phyloP scores from a whole-genome alignment of 345 rosid species.

The Arabidopsis arenosa region DNA sequence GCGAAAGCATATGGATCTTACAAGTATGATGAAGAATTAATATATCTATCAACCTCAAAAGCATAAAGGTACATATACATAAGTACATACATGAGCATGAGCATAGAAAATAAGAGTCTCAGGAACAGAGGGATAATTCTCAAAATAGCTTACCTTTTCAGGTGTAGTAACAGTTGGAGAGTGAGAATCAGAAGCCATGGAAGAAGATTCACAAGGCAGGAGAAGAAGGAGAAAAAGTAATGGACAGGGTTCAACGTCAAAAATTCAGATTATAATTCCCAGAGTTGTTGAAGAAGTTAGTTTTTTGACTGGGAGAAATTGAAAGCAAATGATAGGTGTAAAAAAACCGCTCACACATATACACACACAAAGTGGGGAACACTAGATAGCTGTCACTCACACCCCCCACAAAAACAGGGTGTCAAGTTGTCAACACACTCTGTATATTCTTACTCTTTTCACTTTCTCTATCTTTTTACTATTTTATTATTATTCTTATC shows the following conservation, averaged over 20 bases:
- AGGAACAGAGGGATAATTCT: conserved; percentile 1
- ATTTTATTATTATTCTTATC: conserved; percentile 39
- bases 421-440: conserved; percentile 48
- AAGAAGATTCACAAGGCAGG: conserved; percentile 30
- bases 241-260: conserved; percentile 42
- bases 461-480: conserved; percentile 27
- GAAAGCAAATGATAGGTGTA: conserved; percentile 33
- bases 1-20: conserved; percentile 16
- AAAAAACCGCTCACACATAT: conserved; percentile 34
- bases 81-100: conserved; percentile 11
- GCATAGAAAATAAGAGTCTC: conserved; percentile 22
- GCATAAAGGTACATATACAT: conserved; percentile 10
- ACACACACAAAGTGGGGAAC: conserved; percentile 47
- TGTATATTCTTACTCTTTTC: conserved; percentile 42
- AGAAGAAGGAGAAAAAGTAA: conserved; percentile 34
- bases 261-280: conserved; percentile 9
- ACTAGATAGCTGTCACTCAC: conserved; percentile 44
- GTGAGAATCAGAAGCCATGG: conserved; percentile 49
- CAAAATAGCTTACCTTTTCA: conserved; percentile 38
- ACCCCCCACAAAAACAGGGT: conserved; percentile 39
- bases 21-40: background rate
- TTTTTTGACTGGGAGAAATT: conserved; percentile 33
- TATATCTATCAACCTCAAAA: conserved; percentile 22
- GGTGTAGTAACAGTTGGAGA: conserved; percentile 27
- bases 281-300: conserved; percentile 37